Percentiles rank a stretch among this genome's conserved stretches.
Evolutionary conservation across 2,329 filamentous ascomycete genomes (phyloP).

Genomic region (Neopestalotiopsis clavispora): DNA sequence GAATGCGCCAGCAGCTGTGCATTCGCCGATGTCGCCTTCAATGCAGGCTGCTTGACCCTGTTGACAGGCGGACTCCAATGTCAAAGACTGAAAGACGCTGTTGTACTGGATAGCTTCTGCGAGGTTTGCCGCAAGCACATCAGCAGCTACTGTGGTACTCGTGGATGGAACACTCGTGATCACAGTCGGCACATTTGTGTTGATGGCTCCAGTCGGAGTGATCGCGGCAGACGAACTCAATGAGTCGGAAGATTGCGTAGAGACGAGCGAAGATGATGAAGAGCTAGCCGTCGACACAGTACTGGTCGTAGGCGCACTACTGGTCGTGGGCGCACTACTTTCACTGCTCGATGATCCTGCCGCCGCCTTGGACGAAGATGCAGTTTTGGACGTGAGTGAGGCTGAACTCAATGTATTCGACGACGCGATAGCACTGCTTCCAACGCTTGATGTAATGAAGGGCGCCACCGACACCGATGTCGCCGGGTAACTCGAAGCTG

Average conservation of each 20-base stretch:
- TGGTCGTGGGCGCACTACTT: neutral
- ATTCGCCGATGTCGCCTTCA: conserved; percentile 52
- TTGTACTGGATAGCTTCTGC: conserved; percentile 52
- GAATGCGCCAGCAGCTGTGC: conserved; percentile 47
- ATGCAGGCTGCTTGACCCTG: conserved; percentile 58
- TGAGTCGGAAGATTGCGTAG: conserved; percentile 80
- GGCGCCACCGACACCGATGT: neutral
- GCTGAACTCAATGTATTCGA: neutral
- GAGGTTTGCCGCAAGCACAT: conserved; percentile 50
- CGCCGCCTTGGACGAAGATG: neutral
- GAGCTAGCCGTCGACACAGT: neutral
- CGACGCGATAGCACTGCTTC: neutral
- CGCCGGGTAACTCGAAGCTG: neutral
- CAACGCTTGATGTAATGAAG: neutral
- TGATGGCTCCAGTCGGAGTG: conserved; percentile 42
- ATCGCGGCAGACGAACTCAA: conserved; percentile 51
- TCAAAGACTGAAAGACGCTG: conserved; percentile 48
- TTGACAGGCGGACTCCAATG: conserved; percentile 50
- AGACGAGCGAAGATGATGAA: conserved; percentile 54
- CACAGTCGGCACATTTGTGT: conserved; percentile 47
- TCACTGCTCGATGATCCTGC: neutral
- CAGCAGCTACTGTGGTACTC: conserved; percentile 46
- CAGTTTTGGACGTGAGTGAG: neutral
- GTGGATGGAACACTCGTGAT: conserved; percentile 38
- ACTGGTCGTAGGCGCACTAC: neutral